These are phyloP conservation scores for Lachnellula suecica DNA, from an alignment of 2,329 filamentous ascomycete genomes.

Conservation along the genomic window DNA sequence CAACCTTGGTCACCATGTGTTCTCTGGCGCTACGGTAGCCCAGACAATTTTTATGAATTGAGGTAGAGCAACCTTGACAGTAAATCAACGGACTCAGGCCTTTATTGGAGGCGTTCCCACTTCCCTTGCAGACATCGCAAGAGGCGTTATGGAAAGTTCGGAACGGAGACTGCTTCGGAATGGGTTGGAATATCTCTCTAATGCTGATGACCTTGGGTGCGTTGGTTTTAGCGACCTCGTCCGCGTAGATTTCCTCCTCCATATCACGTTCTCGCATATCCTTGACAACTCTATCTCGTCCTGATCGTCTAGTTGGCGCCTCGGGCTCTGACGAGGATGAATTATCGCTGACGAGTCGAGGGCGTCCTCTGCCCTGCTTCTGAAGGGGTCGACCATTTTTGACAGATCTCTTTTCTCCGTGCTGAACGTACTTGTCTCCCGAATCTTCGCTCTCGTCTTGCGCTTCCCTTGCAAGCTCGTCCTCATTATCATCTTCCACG, in stretches of 20 bases:
- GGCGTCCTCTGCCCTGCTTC: constrained; percentile 1
- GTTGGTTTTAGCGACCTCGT: constrained; percentile 44
- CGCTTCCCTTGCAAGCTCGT: constrained; percentile 23
- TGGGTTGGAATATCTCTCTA: constrained; percentile 69
- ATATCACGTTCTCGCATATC: constrained; percentile 50
- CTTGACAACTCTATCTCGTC: constrained; percentile 31
- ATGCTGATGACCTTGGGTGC: constrained; percentile 61
- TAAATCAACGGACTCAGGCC: constrained; percentile 66
- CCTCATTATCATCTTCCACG: constrained; percentile 17
- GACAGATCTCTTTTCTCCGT: constrained; percentile 31
- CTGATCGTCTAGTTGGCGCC: constrained; percentile 33
- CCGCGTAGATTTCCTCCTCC: constrained; percentile 47
- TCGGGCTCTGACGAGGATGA: constrained; percentile 18
- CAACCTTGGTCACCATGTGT: constrained; percentile 88
- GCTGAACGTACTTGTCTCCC: constrained; percentile 47
- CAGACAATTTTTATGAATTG: constrained; percentile 82
- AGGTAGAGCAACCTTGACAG: constrained; percentile 86
- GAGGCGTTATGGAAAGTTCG: constrained; percentile 63
- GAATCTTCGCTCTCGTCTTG: constrained; percentile 43
- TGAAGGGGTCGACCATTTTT: constrained; percentile 4
- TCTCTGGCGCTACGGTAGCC: constrained; percentile 72
- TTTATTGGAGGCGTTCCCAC: constrained; percentile 53
- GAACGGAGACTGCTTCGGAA: constrained; percentile 66
- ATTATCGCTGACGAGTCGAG: constrained; percentile 8
- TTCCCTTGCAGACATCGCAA: constrained; percentile 71